Percentiles rank a stretch among this genome's conserved stretches.
These are phyloP conservation scores for Fusarium sp. DNA, from an alignment of 2,329 filamentous ascomycete genomes.

Conservation along the genomic window DNA sequence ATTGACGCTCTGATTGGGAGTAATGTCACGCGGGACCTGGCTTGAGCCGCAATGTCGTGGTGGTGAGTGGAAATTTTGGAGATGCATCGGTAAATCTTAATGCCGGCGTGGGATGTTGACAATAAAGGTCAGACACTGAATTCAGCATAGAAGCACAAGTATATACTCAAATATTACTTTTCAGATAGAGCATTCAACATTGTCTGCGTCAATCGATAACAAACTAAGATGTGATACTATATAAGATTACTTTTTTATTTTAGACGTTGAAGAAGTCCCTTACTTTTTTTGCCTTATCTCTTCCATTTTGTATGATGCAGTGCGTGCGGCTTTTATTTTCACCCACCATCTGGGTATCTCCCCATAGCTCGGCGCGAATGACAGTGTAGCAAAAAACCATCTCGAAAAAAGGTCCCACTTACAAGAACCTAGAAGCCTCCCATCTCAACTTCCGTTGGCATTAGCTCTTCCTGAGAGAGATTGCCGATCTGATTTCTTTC, in stretches of 20 bases:
- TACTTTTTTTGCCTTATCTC: background rate
- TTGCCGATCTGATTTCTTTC: conserved; percentile 32
- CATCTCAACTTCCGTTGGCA: conserved; percentile 32
- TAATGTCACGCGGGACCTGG: conserved; percentile 22
- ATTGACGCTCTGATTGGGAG: conserved; percentile 34
- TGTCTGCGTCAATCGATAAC: accelerated
- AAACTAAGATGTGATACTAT: accelerated
- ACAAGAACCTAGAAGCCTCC: conserved; percentile 23
- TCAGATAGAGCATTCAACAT: background rate
- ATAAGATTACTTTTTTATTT: accelerated
- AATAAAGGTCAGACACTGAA: background rate
- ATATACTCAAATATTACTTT: background rate
- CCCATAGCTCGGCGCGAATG: conserved; percentile 37
- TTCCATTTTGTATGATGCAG: background rate
- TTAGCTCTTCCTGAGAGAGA: conserved; percentile 35
- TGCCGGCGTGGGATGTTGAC: conserved; percentile 36
- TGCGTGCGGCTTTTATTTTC: conserved; percentile 12
- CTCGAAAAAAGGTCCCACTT: conserved; percentile 35
- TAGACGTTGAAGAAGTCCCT: accelerated
- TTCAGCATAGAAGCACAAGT: background rate
- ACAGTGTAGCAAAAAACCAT: conserved; percentile 39
- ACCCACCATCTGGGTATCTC: background rate
- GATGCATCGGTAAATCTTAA: conserved; percentile 45
- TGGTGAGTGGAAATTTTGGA: conserved; percentile 46
- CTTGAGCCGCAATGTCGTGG: conserved; percentile 20